These are phyloP conservation scores for Penicillium atrosanguineum DNA, from an alignment of 495 filamentous ascomycete genomes.

Conservation along the genomic window DNA sequence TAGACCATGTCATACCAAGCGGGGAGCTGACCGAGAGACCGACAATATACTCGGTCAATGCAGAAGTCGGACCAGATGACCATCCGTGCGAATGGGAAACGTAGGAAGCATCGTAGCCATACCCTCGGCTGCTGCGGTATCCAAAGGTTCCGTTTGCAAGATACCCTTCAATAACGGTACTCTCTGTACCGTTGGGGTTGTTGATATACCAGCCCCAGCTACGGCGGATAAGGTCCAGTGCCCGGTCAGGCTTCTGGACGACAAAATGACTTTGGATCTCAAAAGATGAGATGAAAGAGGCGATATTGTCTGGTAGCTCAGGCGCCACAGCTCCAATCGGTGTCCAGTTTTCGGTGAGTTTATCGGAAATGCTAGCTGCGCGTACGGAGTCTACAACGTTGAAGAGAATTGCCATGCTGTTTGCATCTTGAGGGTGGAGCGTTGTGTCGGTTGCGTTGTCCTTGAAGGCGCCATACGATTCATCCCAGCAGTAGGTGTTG, in stretches of 20 bases:
- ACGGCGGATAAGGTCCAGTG: constrained; percentile 55
- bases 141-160: constrained; percentile 52
- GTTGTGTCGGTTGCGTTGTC: constrained; percentile 51
- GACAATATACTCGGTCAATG: constrained; percentile 51
- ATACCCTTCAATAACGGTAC: constrained; percentile 60
- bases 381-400: constrained; percentile 34
- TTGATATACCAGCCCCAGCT: constrained; percentile 64
- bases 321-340: constrained; percentile 56
- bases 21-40: constrained; percentile 51
- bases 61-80: constrained; percentile 56
- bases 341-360: constrained; percentile 53
- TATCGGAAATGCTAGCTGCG: constrained; percentile 39
- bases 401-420: constrained; percentile 46
- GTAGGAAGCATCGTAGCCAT: constrained; percentile 35
- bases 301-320: constrained; percentile 58
- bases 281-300: constrained; percentile 59
- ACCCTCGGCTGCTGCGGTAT: constrained; percentile 50
- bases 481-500: constrained; percentile 50
- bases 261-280: constrained; percentile 58
- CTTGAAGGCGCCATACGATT: constrained; percentile 52
- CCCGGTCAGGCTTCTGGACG: constrained; percentile 42
- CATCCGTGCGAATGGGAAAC: constrained; percentile 60
- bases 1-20: constrained; percentile 48
- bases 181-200: constrained; percentile 58
- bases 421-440: constrained; percentile 52